Evolutionary conservation across 208 protist genomes (phyloP), one percentile per base, ranked within the genome.

Genomic region (Trypanosomatidae sp.): DNA sequence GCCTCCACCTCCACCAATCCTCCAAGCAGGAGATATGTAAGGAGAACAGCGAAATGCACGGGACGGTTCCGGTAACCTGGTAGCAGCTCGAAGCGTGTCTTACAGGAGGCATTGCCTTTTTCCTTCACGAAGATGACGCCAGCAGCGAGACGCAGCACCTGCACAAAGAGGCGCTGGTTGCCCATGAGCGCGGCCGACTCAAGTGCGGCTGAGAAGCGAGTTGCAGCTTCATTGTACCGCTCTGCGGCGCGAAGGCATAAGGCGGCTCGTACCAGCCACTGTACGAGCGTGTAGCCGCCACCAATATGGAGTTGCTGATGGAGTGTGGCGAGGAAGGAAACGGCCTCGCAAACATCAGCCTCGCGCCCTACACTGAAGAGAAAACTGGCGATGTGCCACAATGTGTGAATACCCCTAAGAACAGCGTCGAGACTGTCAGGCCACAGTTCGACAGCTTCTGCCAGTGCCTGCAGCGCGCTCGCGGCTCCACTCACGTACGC

Each of bases 181-280:
- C 81, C 82, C 44, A 94, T 50, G 9, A 78, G 62, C 0, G 76
- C 62, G 9, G 89, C 85, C 0, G 84, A 70, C 9, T 95, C 90
- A 44, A 88, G 66, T 0, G 80, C 83, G 17, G 64, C 74, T 39
- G 81, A 52, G 15, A 91, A 76, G 67, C 87, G 85, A 33, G 74
- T 53, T 13, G 82, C 50, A 0, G 90, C 86, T 36, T 97, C 92
- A 5, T 58, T 56, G 46, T 70, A 58, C 2, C 87, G 82, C 7
- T 90, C 88, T 28, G 84, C 74, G 25, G 81, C 83, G 12, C 86
- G 79, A 3, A 95, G 74, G 69, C 90, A 92, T 19, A 79, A 73
- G 0, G 90, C 92, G 66, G 89, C 88, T 33, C 90, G 84, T 43
- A 80, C 74, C 28, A 82, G 70, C 92, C 92, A 97, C 80, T 95